These are phyloP conservation scores for Cyphellophora attinorum DNA, from an alignment of 2,329 filamentous ascomycete species.

Conservation along the genomic window DNA sequence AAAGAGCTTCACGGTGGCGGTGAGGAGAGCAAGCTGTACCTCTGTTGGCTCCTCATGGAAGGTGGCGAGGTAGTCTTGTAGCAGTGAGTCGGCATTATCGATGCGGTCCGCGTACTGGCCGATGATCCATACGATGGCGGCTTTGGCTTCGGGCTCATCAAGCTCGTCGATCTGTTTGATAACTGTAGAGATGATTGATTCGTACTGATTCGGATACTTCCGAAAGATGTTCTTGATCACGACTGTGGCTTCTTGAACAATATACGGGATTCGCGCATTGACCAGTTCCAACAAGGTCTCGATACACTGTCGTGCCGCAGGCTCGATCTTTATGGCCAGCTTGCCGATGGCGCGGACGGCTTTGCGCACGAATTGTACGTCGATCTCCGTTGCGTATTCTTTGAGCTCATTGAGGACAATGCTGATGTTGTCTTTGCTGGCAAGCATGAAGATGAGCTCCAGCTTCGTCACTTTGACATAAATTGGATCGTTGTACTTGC, in stretches of 20 bases:
- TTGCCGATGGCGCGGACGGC: slow-evolving; percentile 96
- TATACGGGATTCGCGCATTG: slow-evolving; percentile 96
- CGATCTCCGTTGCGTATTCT: slow-evolving; percentile 95
- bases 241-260: slow-evolving; percentile 96
- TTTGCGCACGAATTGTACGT: slow-evolving; percentile 97
- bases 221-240: slow-evolving; percentile 99
- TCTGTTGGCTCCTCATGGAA: slow-evolving; percentile 93
- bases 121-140: slow-evolving; percentile 99
- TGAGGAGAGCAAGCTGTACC: slow-evolving; percentile 87
- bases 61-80: slow-evolving; percentile 90
- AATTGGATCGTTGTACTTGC: slow-evolving; percentile 99
- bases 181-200: slow-evolving; percentile 89
- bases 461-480: slow-evolving; percentile 99
- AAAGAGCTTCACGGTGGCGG: slow-evolving; percentile 94
- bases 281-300: slow-evolving; percentile 87
- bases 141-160: slow-evolving; percentile 95
- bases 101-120: slow-evolving; percentile 96
- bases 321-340: slow-evolving; percentile 96
- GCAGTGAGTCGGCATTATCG: slow-evolving; percentile 85
- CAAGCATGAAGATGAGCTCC: slow-evolving; percentile 97
- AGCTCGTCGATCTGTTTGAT: slow-evolving; percentile 94
- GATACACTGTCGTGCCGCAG: slow-evolving; percentile 82
- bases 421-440: slow-evolving; percentile 87
- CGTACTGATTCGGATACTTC: slow-evolving; percentile 98
- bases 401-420: slow-evolving; percentile 88